Percentiles rank a stretch among this genome's conserved stretches.
Conservation (phyloP, 2,329 filamentous ascomycete genomes). For the Nemania serpens region DNA sequence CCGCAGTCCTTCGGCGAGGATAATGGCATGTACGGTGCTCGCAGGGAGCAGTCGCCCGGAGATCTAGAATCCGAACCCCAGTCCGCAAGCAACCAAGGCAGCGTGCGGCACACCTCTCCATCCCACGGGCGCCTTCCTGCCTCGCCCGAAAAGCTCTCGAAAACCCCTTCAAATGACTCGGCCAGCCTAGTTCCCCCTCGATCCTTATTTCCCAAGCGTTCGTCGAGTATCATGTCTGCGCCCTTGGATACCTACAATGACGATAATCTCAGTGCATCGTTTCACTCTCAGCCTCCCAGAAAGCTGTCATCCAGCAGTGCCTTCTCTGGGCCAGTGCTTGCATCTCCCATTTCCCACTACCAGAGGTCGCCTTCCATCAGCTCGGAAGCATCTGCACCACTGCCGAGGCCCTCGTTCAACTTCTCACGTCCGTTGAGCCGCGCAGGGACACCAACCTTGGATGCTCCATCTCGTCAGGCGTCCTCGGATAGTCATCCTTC, state of each 20-base stretch:
- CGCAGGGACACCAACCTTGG: slow-evolving; percentile 63
- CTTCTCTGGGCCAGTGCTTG: slow-evolving; percentile 47
- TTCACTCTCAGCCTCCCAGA: slow-evolving; percentile 69
- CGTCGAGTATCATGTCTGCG: slow-evolving; percentile 65
- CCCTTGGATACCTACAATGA: slow-evolving; percentile 72
- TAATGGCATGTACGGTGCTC: slow-evolving; percentile 55
- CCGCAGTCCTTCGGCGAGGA: slow-evolving; percentile 47
- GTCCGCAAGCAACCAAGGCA: slow-evolving; percentile 42
- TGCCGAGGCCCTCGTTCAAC: slow-evolving; percentile 82
- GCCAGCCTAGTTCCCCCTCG: slow-evolving; percentile 56
- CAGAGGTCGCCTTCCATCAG: slow-evolving; percentile 82
- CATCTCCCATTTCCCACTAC: slow-evolving; percentile 66
- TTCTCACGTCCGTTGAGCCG: slow-evolving; percentile 90
- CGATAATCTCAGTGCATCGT: slow-evolving; percentile 62
- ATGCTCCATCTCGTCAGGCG: slow-evolving; percentile 64
- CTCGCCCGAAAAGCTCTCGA: slow-evolving; percentile 52
- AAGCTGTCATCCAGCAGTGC: slow-evolving; percentile 75
- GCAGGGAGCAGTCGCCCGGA: slow-evolving; percentile 63
- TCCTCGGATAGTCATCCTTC: slow-evolving; percentile 71
- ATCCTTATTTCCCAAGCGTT: slow-evolving; percentile 54
- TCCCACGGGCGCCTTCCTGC: slow-evolving; percentile 41
- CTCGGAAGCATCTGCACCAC: slow-evolving; percentile 74
- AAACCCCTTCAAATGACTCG: slow-evolving; percentile 56
- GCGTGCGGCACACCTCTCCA: slow-evolving; percentile 44
- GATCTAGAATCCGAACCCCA: slow-evolving; percentile 48